Evolutionary conservation across 352 stramenopile species (phyloP).

Genomic region (Globisporangium paddicum): DNA sequence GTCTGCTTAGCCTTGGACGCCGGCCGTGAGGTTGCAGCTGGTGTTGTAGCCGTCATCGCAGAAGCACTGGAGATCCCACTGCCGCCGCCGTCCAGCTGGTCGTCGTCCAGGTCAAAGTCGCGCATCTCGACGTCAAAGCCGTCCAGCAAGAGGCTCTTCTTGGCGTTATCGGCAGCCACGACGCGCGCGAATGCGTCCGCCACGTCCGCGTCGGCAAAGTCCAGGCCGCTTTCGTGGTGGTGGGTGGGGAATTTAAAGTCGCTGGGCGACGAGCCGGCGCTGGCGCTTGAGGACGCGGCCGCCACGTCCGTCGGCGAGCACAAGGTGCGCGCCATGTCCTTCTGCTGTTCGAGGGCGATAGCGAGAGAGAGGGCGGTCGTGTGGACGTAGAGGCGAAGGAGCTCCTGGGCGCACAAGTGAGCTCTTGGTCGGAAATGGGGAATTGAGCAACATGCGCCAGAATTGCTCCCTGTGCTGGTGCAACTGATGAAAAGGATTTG

Average conservation of each 20-base stretch:
- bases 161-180: constrained; percentile 5
- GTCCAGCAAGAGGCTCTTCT: constrained; percentile 10
- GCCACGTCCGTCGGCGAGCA: constrained; percentile 2
- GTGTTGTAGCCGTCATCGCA: not conserved
- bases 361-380: not conserved
- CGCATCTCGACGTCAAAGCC: constrained; percentile 15
- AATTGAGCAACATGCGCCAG: too few species aligned
- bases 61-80: not conserved
- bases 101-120: constrained; percentile 1
- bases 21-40: not conserved
- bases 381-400: too few species aligned
- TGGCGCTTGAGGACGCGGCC: not conserved
- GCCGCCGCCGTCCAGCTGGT: not conserved
- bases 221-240: not conserved
- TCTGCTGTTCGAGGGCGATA: not conserved
- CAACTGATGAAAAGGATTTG: too few species aligned
- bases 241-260: too few species aligned
- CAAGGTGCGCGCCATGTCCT: not conserved
- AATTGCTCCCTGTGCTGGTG: too few species aligned
- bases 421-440: not conserved
- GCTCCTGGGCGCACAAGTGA: not conserved
- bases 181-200: constrained; percentile 17
- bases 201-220: constrained; percentile 15
- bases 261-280: not conserved
- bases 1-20: not conserved